Base-by-base conservation (phyloP, 768 basidiomycete genomes). In the Hydnomerulius pinastri region DNA sequence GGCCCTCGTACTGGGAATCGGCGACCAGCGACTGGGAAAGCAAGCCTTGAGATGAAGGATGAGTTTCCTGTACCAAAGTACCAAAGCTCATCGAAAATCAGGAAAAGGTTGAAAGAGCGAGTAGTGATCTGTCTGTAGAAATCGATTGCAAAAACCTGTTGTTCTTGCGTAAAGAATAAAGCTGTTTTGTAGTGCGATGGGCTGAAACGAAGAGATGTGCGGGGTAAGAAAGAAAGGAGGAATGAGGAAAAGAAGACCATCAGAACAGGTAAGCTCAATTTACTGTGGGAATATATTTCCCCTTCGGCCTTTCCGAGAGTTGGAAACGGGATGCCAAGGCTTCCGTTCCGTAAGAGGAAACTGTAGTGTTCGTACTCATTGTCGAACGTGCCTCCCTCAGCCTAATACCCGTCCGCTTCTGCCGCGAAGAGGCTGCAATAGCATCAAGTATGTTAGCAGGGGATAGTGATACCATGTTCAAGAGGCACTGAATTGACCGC, bases 241-340 rank as follows among this genome's bases (percentile, higher is more conserved):
- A 27, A 42, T 41, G 37, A 49, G 43, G 45, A 40, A 18, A 23
- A n/a, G n/a, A 39, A 23, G 37, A 4, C 37, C 35, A 49, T n/a
- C n/a, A n/a, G n/a, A n/a, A 51, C 48, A 43, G 43, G 50, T 41
- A 32, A 41, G 53, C 60, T 36, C 42, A 52, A 60, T 63, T 63
- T 39, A 43, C 4, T 32, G 53, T 64, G 61, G 1, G 56, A 64
- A 64, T 10, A 11, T 0, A 0, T 41, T 54, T 0, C 60, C 52
- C 4, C 37, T 43, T 27, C 30, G 17, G 23, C 18, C 11, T 24
- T 12, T 12, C 18, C n/a, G n/a, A n/a, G n/a, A n/a, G n/a, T n/a
- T n/a, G 12, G 12, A 43, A 13, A 20, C 46, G 35, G 40, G 18
- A 36, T 28, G 24, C 43, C 42, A 44, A 21, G 40, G 44, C 18